These are phyloP conservation scores for Ogataea pignaliae DNA, from an alignment of 805 yeast genomes.

Conservation along the genomic window DNA sequence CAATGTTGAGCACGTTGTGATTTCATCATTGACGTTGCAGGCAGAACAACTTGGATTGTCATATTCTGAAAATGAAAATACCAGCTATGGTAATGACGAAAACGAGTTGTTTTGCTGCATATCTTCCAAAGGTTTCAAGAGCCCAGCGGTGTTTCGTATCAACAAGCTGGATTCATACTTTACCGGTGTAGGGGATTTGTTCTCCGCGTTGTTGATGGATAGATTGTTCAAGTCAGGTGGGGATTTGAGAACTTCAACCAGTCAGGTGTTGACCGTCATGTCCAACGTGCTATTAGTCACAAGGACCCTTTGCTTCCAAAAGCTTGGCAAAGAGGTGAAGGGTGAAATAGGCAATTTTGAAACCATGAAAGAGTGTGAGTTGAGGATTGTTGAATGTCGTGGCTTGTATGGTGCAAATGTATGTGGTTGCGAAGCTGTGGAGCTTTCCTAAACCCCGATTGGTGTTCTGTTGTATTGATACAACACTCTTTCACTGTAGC, in stretches of 20 bases:
- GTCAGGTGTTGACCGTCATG: constrained; percentile 56
- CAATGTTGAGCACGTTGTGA: constrained; percentile 55
- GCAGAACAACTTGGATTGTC: constrained; percentile 14
- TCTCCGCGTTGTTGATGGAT: constrained; percentile 74
- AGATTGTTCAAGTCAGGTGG: constrained; percentile 36
- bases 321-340: constrained; percentile 34
- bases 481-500: too few relatives aligned
- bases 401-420: constrained; percentile 26
- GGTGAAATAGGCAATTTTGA: constrained; percentile 54
- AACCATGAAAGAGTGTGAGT: constrained; percentile 69
- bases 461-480: too few relatives aligned
- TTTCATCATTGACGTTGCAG: constrained; percentile 48
- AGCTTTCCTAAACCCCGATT: background rate
- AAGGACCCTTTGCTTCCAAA: constrained; percentile 32
- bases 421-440: constrained; percentile 6
- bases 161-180: constrained; percentile 74
- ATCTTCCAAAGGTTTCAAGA: constrained; percentile 28
- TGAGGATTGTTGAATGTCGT: constrained; percentile 60
- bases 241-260: constrained; percentile 35
- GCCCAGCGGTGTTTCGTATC: constrained; percentile 39
- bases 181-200: constrained; percentile 93
- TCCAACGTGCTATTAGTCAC: constrained; percentile 46
- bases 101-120: constrained; percentile 32
- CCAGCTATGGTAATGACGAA: constrained; percentile 23
- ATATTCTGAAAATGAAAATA: constrained; percentile 7